A percentile compares a stretch with the other conserved stretches of the same genome.
Conservation (phyloP, 495 filamentous ascomycete species). For the Aspergillus funiculosus region DNA sequence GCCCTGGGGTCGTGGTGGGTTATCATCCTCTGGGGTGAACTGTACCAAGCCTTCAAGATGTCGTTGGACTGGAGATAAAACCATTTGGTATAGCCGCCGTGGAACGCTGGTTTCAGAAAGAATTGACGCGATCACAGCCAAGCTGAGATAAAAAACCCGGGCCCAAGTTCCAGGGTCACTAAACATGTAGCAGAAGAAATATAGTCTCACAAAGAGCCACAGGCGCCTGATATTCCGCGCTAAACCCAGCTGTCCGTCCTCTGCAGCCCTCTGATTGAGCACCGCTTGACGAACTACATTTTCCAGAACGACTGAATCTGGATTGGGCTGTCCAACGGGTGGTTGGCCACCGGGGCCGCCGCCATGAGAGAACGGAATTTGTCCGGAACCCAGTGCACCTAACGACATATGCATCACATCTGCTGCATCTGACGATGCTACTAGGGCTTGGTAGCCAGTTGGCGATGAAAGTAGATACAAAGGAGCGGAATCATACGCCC, state of each 20-base stretch:
- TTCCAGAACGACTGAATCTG: constrained; percentile 26
- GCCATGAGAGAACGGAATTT: background rate
- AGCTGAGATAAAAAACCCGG: constrained; percentile 58
- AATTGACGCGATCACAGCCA: constrained; percentile 54
- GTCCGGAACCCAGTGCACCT: constrained; percentile 12
- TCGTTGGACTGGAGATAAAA: constrained; percentile 58
- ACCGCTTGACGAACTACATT: constrained; percentile 39
- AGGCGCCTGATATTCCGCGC: constrained; percentile 53
- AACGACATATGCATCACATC: constrained; percentile 43
- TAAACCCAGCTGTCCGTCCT: constrained; percentile 42
- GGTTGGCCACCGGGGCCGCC: background rate
- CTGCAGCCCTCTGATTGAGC: constrained; percentile 32
- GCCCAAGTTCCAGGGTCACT: constrained; percentile 67
- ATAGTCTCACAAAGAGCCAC: constrained; percentile 74
- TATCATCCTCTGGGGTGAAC: constrained; percentile 31
- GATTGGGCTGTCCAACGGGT: constrained; percentile 18
- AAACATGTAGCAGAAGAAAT: constrained; percentile 74
- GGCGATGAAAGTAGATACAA: constrained; percentile 61
- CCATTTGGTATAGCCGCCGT: constrained; percentile 48
- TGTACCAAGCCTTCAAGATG: constrained; percentile 71
- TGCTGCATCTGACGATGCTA: constrained; percentile 40
- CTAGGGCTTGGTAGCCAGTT: constrained; percentile 51
- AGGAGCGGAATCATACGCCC: constrained; percentile 15
- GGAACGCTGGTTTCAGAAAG: constrained; percentile 61
- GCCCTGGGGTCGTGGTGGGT: constrained; percentile 6